A percentile compares a stretch with the other conserved stretches of the same genome.
phyloP scores from a whole-genome alignment of 495 filamentous ascomycete genomes.

The Clavariopsis aquatica region DNA sequence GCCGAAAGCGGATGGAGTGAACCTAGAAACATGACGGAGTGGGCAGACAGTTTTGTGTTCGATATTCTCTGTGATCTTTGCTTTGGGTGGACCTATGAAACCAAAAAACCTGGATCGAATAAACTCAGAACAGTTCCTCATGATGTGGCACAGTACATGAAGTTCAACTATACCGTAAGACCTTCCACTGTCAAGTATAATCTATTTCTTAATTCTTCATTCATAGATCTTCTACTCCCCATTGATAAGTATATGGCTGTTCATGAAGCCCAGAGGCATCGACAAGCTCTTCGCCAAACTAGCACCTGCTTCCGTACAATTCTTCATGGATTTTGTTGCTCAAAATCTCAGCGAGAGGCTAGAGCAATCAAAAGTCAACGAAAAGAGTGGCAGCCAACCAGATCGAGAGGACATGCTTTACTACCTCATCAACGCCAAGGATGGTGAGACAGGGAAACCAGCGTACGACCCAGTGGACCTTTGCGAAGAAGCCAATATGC shows the following conservation, averaged over 20 bases:
- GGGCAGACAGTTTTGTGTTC: constrained; percentile 65
- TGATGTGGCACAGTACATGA: constrained; percentile 6
- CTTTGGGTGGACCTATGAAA: constrained; percentile 64
- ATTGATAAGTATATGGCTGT: constrained; percentile 10
- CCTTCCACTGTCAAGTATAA: constrained; percentile 13
- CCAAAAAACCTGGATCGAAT: constrained; percentile 15
- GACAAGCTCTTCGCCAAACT: constrained; percentile 8
- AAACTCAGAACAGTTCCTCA: neutral
- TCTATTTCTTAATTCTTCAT: neutral
- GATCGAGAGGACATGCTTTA: constrained; percentile 17
- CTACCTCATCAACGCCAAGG: constrained; percentile 15
- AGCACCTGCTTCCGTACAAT: constrained; percentile 1
- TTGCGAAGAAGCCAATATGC: constrained; percentile 15
- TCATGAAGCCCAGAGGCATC: constrained; percentile 19
- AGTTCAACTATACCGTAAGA: constrained; percentile 12
- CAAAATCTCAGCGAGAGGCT: constrained; percentile 9
- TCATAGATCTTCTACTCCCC: constrained; percentile 14
- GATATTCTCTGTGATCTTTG: constrained; percentile 69
- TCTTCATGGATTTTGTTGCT: constrained; percentile 14
- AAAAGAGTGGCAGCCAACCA: constrained; percentile 2
- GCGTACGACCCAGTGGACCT: constrained; percentile 12
- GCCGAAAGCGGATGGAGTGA: constrained; percentile 16
- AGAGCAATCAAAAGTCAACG: constrained; percentile 4
- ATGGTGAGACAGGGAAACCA: constrained; percentile 16
- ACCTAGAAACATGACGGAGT: constrained; percentile 54